Evolutionary conservation across 805 yeast genomes (phyloP).

Genomic region (Saturnispora hagleri): DNA sequence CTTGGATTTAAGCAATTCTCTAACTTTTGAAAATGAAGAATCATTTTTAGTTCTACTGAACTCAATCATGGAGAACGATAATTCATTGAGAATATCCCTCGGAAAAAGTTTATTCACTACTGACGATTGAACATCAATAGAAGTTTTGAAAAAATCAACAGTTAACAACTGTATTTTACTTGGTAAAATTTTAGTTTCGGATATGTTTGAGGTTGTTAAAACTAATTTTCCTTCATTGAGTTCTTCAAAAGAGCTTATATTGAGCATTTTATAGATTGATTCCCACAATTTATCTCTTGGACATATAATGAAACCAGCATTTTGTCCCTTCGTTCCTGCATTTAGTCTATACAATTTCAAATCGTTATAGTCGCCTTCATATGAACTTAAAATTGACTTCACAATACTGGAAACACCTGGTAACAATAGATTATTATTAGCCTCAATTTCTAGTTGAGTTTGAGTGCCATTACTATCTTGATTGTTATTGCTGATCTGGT

Average conservation of each 20-base stretch:
- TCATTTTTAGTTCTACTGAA: neutral
- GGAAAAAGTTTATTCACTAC: neutral
- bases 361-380: neutral
- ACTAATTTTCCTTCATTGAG: neutral
- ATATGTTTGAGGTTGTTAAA: neutral
- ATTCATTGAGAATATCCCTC: conserved; percentile 3
- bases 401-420: neutral
- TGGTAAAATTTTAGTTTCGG: neutral
- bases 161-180: neutral
- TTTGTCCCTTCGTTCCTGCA: neutral
- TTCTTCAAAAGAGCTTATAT: neutral
- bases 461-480: neutral
- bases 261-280: neutral
- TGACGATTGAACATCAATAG: neutral
- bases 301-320: conserved; percentile 5
- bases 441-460: neutral
- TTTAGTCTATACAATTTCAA: neutral
- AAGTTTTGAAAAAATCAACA: neutral
- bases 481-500: neutral
- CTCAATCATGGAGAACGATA: neutral
- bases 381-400: neutral
- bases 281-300: neutral
- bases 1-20: conserved; percentile 3
- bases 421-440: neutral
- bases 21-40: neutral